Evolutionary conservation across 495 filamentous ascomycete genomes (phyloP), one percentile per base, ranked within the genome.

Genomic region (Chaetomium cochliodes): DNA sequence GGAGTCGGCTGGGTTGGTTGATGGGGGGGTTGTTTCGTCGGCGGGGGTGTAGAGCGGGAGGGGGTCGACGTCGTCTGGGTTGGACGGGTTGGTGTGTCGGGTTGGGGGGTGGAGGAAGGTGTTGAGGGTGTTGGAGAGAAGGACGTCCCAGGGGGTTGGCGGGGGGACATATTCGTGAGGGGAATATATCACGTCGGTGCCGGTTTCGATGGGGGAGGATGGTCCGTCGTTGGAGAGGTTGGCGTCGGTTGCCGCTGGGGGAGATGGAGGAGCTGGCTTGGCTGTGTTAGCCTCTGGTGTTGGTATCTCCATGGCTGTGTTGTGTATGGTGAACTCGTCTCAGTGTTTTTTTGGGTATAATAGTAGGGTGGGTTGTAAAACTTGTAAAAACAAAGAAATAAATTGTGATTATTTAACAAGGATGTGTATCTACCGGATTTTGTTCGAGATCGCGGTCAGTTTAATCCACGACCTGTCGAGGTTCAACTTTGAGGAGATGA

Each of bases 1-100:
- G 44, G 39, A 5, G 6, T 41, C 39, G 8, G 39, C n/a, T n/a
- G 39, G 8, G 6, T 15, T 41, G 39, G 41, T 44, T 44, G 13
- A 18, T 37, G 30, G 30, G 39, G 39, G 30, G 30, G 33, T 18
- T 44, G 18, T 47, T 47, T 18, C 16, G 9, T 5, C 41, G 64
- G 46, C 25, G 20, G 16, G n/a, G 33, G 67, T 69, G 58, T 66
- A 66, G 23, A 39, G 44, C 15, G 67, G 67, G 46, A 66, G 53
- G 4, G 51, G n/a, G n/a, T 46, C 63, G 25, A 63, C 53, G 28
- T 58, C 59, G 64, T 54, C 33, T 12, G 13, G 18, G 47, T 61
- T 9, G 41, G 41, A 44, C 2, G 41, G 41, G 59, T 52, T 37
- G 46, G 18, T 18, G n/a, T 3, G 25, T 18, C 16, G 47, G 30